Base-by-base conservation (phyloP, 2,329 filamentous ascomycete species). In the Trichophyton simii region DNA sequence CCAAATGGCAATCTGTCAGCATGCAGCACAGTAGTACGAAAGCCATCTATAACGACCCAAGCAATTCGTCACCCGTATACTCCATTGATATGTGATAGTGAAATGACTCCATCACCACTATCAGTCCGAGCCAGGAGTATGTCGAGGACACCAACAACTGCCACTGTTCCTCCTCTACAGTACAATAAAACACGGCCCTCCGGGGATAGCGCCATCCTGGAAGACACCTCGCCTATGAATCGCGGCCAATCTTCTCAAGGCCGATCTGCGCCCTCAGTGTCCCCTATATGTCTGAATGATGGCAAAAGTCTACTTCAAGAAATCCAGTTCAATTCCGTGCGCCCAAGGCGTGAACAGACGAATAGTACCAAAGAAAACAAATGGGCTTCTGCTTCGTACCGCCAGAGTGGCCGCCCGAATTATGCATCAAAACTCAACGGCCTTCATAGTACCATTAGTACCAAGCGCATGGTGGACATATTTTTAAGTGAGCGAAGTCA, bases 381-480 rank as follows among this genome's bases (percentile, higher is more conserved):
- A 41, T 50, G 61, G 22, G 58, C 44, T 18, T 54, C 58, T 20
- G 22, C 52, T 3, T 28, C 42, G 0, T 48, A 60, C 50, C 52
- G 36, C 34, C 42, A 31, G 18, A 44, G 15, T 22, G 48, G 55
- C 6, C 50, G 48, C 5, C 38, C 59, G 18, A 41, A 62, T 28
- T 54, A 60, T 13, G 34, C 60, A 15, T 38, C 58, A 34, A 64
- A 61, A 36, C 60, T 65, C 18, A 60, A 58, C 9, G 63, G 63
- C 46, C 57, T 64, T 31, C 64, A 62, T 58, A 65, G 64, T 52
- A 63, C 65, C 8, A 63, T 65, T 25, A 66, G 64, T 38, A 66
- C 63, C 52, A 67, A 66, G 57, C 62, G 63, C 9, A 67, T 67
- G 65, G 65, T 66, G 55, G 65, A 66, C 60, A 36, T 66, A 58